Evolutionary conservation across 352 stramenopile species (phyloP), one percentile per base, ranked within the genome.

Genomic region (Plasmopara muralis): DNA sequence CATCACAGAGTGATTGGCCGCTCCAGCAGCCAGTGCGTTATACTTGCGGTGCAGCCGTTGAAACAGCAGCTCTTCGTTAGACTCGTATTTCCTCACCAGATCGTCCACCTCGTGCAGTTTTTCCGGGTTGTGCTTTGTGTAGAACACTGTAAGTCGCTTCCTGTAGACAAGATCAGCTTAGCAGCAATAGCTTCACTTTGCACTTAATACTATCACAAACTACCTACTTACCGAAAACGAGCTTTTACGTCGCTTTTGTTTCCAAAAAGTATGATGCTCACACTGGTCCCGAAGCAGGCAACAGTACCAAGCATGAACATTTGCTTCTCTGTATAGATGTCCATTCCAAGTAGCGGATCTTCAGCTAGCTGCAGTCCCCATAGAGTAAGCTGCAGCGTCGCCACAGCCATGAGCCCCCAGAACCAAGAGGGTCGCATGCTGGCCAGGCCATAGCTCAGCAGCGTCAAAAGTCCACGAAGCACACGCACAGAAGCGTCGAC

Each of bases 51-150:
- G 77, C 46, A 93, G 53, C 7, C 80, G 68, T 50, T 68, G 66
- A 44, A 90, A 93, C 37, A 93, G 54, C 33, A 91, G 59, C 46
- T 93, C 74, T 55, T 93, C 80, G 46, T 91, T 88, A 28, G 75
- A 56, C 39, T 83, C 61, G 53, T 91, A 93, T 53, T 89, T 89
- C 31, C 68, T 61, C 7, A 93, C 43, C 14, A 90, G 60, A n/a
- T 71, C 60, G 16, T 85, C 72, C 29, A 93, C 68, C 20, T 84
- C 60, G 1, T 41, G 33, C 31, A 93, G 57, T 54, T 93, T 93
- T 20, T 58, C 44, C 7, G 79, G 75, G 48, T 93, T 90, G 64
- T 90, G 69, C 57, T 85, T 82, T 2, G 50, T 51, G 57, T 93
- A 93, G 55, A 93, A 93, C 18, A 61, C 68, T 40, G 70, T 33